Base-by-base conservation (phyloP, 2,329 filamentous ascomycete species). In the Bipolaris sorokiniana region DNA sequence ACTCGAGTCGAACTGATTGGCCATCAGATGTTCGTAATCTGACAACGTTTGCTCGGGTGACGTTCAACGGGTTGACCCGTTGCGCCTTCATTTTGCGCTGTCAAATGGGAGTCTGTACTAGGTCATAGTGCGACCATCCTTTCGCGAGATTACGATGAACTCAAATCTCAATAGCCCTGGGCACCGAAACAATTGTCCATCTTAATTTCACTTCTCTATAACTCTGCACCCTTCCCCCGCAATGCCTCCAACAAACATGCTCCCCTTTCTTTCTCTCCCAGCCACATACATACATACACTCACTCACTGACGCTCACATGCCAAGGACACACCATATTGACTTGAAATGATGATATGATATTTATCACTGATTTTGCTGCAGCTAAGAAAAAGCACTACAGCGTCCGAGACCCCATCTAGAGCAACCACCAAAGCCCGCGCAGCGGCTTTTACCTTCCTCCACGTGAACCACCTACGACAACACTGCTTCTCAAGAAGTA, bases 341-440 rank as follows among this genome's bases (percentile, higher is more conserved):
- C 51, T 59, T 51, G 34, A 61, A 66, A 53, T 69, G 54, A 61
- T 65, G 54, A 61, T 65, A 48, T 66, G 28, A 51, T 67, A 65
- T 67, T 64, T 69, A 48, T 69, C 63, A 65, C 64, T 69, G 66
- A 67, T 55, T 65, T 55, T 64, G 65, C 62, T 60, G 63, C 63
- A 66, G 63, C 62, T 41, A 53, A 48, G 45, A 41, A 41, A 51
- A 45, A 54, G 44, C 34, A 54, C 51, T 56, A 61, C 42, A 48
- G 56, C 60, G 64, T 63, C 55, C 61, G 58, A 68, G 63, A 66
- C 59, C 63, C 54, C 61, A 64, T 59, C 50, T 61, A 71, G 68
- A 73, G 45, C 55, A 49, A 49, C 40, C 65, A 54, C 63, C 60
- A 56, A 61, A 68, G 69, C 69, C 67, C 71, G 71, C 70, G 59